Conservation (phyloP, 2,329 filamentous ascomycete species). For the Sporothrix euskadiensis region DNA sequence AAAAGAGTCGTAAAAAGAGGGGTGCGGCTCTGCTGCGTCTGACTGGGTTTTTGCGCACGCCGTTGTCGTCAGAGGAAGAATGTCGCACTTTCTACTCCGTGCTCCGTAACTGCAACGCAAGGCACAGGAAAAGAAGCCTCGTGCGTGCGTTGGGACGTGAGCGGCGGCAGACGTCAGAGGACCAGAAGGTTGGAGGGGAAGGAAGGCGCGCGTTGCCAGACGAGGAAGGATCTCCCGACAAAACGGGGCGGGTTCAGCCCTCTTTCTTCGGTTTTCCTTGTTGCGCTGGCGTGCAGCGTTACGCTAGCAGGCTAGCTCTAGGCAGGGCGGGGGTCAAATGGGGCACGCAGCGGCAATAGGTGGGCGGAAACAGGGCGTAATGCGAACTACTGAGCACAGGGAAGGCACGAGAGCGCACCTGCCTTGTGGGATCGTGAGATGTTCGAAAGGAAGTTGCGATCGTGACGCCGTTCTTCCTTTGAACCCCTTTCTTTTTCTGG, state of each 20-base stretch:
- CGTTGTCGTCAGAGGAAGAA: neutral
- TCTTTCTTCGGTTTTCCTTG: neutral
- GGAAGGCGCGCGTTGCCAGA: neutral
- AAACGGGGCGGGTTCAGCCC: slow-evolving; percentile 4
- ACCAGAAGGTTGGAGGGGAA: neutral
- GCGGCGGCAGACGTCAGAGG: neutral
- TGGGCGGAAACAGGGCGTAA: neutral
- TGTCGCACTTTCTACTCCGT: too few relatives aligned
- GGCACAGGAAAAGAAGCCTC: neutral
- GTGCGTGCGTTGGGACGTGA: neutral
- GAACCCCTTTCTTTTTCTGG: too few relatives aligned
- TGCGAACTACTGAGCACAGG: neutral
- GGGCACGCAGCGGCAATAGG: neutral
- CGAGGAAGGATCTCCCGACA: slow-evolving; percentile 1
- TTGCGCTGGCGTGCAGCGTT: neutral
- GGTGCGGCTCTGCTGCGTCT: neutral
- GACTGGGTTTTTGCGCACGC: neutral
- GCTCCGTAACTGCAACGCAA: neutral
- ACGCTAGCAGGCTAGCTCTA: neutral
- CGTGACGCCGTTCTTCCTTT: neutral
- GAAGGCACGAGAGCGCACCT: neutral
- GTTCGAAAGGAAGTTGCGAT: neutral
- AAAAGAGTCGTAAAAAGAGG: neutral
- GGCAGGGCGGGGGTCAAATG: neutral
- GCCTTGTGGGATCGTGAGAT: neutral